Evolutionary conservation across 2,329 filamentous ascomycete species (phyloP).

Genomic region (Aspergillus uvarum): DNA sequence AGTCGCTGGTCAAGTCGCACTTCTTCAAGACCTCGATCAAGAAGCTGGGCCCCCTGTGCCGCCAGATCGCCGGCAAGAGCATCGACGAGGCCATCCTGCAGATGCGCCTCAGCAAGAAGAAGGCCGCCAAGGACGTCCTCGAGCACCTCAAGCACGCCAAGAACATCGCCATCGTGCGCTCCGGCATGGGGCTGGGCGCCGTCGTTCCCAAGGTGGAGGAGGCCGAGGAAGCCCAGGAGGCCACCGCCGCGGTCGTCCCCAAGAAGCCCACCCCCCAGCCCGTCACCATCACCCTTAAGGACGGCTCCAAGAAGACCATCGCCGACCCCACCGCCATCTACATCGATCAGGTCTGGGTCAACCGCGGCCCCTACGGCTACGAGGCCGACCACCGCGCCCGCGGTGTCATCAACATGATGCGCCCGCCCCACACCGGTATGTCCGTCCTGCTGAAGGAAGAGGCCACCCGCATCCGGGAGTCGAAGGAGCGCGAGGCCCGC

Average conservation of each 20-base stretch:
- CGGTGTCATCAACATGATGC: conserved; percentile 67
- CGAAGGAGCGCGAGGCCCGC: conserved; percentile 75
- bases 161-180: conserved; percentile 73
- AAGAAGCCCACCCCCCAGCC: conserved; percentile 31
- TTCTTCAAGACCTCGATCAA: conserved; percentile 83
- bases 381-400: conserved; percentile 72
- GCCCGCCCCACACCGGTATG: conserved; percentile 72
- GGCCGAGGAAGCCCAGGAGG: conserved; percentile 7
- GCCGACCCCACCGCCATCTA: conserved; percentile 79
- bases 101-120: conserved; percentile 96
- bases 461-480: conserved; percentile 78
- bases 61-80: conserved; percentile 90
- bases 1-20: conserved; percentile 62
- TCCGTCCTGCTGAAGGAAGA: conserved; percentile 89
- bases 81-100: conserved; percentile 90
- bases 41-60: conserved; percentile 82
- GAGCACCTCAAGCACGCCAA: conserved; percentile 78
- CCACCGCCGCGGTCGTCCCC: background rate
- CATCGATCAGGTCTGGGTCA: conserved; percentile 90
- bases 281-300: conserved; percentile 68
- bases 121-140: conserved; percentile 75
- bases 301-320: conserved; percentile 70
- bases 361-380: conserved; percentile 65
- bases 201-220: conserved; percentile 12
- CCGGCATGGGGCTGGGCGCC: conserved; percentile 75